A percentile compares a stretch with the other conserved stretches of the same genome.
phyloP scores from a whole-genome alignment of 2,329 filamentous ascomycete genomes.

The Elsinoe ampelina region DNA sequence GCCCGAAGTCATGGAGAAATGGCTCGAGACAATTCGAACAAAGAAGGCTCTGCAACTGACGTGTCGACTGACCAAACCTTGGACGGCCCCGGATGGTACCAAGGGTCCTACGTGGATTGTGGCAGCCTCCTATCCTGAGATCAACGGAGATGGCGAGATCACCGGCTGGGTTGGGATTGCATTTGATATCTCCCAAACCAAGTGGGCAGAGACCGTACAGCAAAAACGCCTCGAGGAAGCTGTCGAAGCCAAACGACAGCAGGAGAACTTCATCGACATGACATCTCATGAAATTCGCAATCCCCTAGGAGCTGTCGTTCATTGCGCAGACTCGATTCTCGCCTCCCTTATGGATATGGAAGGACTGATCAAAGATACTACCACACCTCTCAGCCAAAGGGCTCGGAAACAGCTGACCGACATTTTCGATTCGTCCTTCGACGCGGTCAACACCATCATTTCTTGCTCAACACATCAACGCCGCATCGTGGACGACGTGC shows the following conservation, averaged over 20 bases:
- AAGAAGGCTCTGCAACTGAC: constrained; percentile 34
- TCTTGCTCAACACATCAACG: constrained; percentile 40
- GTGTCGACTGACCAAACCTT: constrained; percentile 27
- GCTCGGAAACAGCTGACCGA: constrained; percentile 21
- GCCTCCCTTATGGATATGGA: constrained; percentile 14
- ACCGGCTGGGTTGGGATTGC: constrained; percentile 35
- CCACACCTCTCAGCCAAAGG: not conserved
- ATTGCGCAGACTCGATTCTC: constrained; percentile 18
- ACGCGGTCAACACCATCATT: constrained; percentile 35
- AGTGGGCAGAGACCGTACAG: constrained; percentile 35
- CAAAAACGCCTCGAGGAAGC: constrained; percentile 26
- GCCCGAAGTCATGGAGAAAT: constrained; percentile 29
- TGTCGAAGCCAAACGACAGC: constrained; percentile 16
- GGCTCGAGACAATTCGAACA: constrained; percentile 30
- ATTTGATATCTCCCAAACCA: constrained; percentile 38
- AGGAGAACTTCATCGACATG: constrained; percentile 15
- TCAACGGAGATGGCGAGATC: constrained; percentile 27
- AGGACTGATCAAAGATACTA: constrained; percentile 1
- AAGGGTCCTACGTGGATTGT: constrained; percentile 17
- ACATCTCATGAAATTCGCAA: constrained; percentile 16
- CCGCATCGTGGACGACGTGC: constrained; percentile 38
- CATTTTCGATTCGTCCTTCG: constrained; percentile 24
- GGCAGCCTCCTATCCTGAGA: constrained; percentile 19
- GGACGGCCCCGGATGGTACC: constrained; percentile 20
- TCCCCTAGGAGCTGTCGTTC: constrained; percentile 16